phyloP scores from a whole-genome alignment of 345 rosid genomes.

The Eutrema heterophyllum region DNA sequence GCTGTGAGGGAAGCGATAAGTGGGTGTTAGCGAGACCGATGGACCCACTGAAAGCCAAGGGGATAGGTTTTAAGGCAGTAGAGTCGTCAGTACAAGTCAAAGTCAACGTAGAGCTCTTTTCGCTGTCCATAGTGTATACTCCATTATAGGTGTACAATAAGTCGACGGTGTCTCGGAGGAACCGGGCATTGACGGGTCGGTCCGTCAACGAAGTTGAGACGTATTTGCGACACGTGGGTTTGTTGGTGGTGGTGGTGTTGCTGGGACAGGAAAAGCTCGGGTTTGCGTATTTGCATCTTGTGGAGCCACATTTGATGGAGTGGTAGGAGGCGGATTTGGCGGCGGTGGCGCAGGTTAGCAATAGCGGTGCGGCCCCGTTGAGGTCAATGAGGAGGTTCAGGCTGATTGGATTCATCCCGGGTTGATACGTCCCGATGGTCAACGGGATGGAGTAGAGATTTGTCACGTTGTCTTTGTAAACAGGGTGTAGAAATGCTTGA shows the following conservation, averaged over 20 bases:
- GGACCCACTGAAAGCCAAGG: background rate
- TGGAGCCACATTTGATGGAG: conserved; percentile 14
- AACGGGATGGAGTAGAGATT: background rate
- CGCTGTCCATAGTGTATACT: background rate
- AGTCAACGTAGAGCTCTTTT: background rate
- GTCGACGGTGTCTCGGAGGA: background rate
- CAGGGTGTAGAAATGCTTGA: background rate
- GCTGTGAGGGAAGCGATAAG: conserved; percentile 8
- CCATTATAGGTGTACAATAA: background rate
- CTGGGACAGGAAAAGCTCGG: background rate
- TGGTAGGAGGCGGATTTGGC: background rate
- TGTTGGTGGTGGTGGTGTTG: background rate
- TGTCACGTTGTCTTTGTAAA: background rate
- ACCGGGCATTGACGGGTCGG: background rate
- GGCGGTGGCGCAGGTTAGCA: background rate
- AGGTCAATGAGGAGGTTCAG: background rate
- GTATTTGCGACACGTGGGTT: background rate
- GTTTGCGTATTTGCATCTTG: conserved; percentile 8
- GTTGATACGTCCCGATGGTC: background rate
- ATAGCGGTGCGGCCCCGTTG: background rate
- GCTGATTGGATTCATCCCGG: background rate
- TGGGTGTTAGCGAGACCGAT: conserved; percentile 21
- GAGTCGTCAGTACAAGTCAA: conserved; percentile 6
- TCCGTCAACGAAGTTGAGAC: background rate
- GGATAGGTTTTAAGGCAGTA: background rate